These are phyloP conservation scores for Hamigera avellanea DNA, from an alignment of 495 filamentous ascomycete species.

Conservation along the genomic window DNA sequence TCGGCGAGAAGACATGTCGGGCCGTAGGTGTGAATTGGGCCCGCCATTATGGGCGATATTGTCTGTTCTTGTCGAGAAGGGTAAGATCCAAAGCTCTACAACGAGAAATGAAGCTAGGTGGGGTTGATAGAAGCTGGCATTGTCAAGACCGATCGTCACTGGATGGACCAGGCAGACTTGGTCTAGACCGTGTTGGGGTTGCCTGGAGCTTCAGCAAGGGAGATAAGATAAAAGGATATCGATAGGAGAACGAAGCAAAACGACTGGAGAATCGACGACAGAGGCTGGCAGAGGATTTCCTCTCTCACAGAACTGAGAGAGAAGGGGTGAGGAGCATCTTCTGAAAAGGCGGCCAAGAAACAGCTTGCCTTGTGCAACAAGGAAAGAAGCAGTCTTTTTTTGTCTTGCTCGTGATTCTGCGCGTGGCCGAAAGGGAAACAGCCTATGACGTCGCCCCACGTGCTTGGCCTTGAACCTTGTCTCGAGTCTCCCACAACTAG, in stretches of 20 bases:
- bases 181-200: neutral
- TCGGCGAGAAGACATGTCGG: conserved; percentile 37
- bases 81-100: conserved; percentile 6
- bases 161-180: neutral
- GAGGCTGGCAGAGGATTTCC: too few species aligned
- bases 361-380: too few species aligned
- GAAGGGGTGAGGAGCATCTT: too few species aligned
- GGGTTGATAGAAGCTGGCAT: conserved; percentile 9
- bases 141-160: neutral
- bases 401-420: neutral
- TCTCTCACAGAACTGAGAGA: too few species aligned
- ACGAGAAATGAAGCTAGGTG: conserved; percentile 8
- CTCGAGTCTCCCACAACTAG: too few species aligned
- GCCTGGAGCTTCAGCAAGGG: neutral
- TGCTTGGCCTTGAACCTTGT: too few species aligned
- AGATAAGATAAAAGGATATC: neutral
- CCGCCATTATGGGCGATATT: conserved; percentile 24
- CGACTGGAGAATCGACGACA: neutral
- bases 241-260: neutral
- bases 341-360: too few species aligned
- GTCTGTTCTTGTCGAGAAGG: neutral
- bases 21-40: conserved; percentile 43
- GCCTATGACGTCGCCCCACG: conserved; percentile 35
- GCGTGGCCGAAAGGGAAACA: neutral
- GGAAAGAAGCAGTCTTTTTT: too few species aligned